phyloP scores from a whole-genome alignment of 2,329 filamentous ascomycete species.

The Fulvia fulva region DNA sequence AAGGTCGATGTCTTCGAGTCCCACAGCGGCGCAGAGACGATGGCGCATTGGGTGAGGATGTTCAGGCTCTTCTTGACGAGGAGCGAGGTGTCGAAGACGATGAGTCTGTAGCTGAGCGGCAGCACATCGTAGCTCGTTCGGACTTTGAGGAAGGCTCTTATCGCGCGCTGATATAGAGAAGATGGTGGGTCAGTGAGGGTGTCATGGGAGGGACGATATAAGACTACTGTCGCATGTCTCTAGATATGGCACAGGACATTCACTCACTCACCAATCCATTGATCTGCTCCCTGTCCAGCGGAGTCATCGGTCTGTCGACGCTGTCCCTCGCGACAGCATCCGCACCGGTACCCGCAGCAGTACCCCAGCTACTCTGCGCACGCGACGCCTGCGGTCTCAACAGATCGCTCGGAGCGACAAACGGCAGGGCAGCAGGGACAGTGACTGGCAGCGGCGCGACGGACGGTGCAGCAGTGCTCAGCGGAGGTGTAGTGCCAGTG shows the following conservation, averaged over 20 bases:
- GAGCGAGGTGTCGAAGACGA: slow-evolving; percentile 90
- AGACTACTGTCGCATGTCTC: neutral
- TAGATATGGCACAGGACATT: slow-evolving; percentile 5
- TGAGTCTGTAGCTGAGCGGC: slow-evolving; percentile 90
- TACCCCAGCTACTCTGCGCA: neutral
- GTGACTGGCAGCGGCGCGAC: neutral
- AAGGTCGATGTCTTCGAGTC: slow-evolving; percentile 91
- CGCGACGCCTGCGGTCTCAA: slow-evolving; percentile 9
- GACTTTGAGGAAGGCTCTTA: slow-evolving; percentile 92
- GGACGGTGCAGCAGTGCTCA: neutral
- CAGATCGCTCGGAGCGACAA: slow-evolving; percentile 19
- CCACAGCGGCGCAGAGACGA: slow-evolving; percentile 96
- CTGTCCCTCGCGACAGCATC: neutral
- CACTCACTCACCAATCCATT: slow-evolving; percentile 68
- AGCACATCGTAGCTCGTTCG: slow-evolving; percentile 97
- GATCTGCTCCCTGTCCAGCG: slow-evolving; percentile 71
- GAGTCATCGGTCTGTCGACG: slow-evolving; percentile 13
- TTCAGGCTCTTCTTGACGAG: slow-evolving; percentile 96
- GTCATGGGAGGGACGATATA: neutral
- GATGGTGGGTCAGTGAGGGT: neutral
- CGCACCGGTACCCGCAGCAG: neutral
- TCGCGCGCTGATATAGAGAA: slow-evolving; percentile 64
- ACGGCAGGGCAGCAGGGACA: slow-evolving; percentile 8
- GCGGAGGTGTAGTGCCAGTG: neutral
- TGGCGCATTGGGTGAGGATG: slow-evolving; percentile 94